A percentile compares a stretch with the other conserved stretches of the same genome.
These are phyloP conservation scores for Xylaria sp. DNA, from an alignment of 2,329 filamentous ascomycete genomes.

Conservation along the genomic window DNA sequence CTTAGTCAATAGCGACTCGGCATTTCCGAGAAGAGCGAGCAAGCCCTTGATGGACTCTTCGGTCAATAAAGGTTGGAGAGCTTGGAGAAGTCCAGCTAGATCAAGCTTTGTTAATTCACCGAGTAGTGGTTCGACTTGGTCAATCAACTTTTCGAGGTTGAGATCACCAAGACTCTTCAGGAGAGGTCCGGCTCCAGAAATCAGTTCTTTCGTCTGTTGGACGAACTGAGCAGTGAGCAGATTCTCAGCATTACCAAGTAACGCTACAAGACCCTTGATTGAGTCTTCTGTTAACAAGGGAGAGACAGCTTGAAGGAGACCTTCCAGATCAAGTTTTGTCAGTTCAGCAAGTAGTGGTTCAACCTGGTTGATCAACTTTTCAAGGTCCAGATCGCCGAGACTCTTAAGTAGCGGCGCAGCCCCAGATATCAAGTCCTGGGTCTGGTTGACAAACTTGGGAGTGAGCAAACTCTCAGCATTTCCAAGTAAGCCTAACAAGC, in stretches of 20 bases:
- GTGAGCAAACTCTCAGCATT: slow-evolving; percentile 42
- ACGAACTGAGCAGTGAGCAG: slow-evolving; percentile 38
- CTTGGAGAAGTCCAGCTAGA: slow-evolving; percentile 42
- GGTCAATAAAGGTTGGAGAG: slow-evolving; percentile 45
- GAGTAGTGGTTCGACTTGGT: slow-evolving; percentile 42
- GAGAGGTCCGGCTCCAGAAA: slow-evolving; percentile 36
- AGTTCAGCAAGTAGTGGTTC: slow-evolving; percentile 41
- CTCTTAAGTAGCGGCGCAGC: slow-evolving; percentile 35
- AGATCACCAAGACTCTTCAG: slow-evolving; percentile 39
- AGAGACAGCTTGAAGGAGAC: slow-evolving; percentile 41
- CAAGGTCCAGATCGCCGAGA: slow-evolving; percentile 40
- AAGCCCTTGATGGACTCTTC: slow-evolving; percentile 40
- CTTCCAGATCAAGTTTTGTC: slow-evolving; percentile 38
- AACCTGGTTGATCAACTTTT: slow-evolving; percentile 41
- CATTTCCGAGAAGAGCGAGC: slow-evolving; percentile 41
- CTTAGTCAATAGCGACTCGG: slow-evolving; percentile 38
- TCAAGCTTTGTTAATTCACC: slow-evolving; percentile 43
- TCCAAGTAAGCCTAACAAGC: slow-evolving; percentile 38
- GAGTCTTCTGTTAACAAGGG: slow-evolving; percentile 44
- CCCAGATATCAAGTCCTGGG: slow-evolving; percentile 32
- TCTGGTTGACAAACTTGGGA: slow-evolving; percentile 37
- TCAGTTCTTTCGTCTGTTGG: slow-evolving; percentile 39
- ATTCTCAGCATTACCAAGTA: slow-evolving; percentile 43
- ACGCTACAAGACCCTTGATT: slow-evolving; percentile 40
- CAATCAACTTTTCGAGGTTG: slow-evolving; percentile 41